These are phyloP conservation scores for Citrullus colocynthis DNA, from an alignment of 306 rosid species.

Conservation along the genomic window DNA sequence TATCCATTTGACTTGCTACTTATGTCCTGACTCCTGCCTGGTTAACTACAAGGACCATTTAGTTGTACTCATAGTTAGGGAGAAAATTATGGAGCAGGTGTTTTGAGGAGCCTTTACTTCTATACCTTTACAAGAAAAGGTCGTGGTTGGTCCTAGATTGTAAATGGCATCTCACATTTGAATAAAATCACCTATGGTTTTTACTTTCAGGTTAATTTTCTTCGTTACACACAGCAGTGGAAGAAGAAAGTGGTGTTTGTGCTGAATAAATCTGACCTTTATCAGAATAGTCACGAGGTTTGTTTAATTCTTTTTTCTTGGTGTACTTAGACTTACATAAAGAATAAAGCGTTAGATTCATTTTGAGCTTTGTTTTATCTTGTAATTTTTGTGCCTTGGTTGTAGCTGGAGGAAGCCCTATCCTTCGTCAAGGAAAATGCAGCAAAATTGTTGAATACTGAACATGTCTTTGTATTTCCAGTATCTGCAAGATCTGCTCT, in stretches of 20 bases:
- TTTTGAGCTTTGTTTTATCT: neutral
- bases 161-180: neutral
- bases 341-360: neutral
- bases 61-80: neutral
- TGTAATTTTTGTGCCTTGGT: slow-evolving; percentile 14
- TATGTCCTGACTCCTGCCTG: neutral
- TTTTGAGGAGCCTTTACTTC: neutral
- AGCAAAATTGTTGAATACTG: slow-evolving; percentile 55
- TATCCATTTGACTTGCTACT: neutral
- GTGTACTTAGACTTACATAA: slow-evolving; percentile 1
- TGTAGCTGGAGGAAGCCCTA: slow-evolving; percentile 90
- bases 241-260: slow-evolving; percentile 92
- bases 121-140: neutral
- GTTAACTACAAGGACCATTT: neutral
- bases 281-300: slow-evolving; percentile 67
- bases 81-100: neutral
- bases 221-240: slow-evolving; percentile 95
- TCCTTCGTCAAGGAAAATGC: slow-evolving; percentile 69
- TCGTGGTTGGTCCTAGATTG: neutral
- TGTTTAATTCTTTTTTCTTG: slow-evolving; percentile 6
- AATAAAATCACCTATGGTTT: neutral
- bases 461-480: slow-evolving; percentile 64
- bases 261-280: slow-evolving; percentile 86
- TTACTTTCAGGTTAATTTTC: slow-evolving; percentile 66
- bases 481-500: slow-evolving; percentile 91